A percentile compares a stretch with the other conserved stretches of the same genome.
phyloP scores from a whole-genome alignment of 495 filamentous ascomycete species.

The Usnea hakonensis region DNA sequence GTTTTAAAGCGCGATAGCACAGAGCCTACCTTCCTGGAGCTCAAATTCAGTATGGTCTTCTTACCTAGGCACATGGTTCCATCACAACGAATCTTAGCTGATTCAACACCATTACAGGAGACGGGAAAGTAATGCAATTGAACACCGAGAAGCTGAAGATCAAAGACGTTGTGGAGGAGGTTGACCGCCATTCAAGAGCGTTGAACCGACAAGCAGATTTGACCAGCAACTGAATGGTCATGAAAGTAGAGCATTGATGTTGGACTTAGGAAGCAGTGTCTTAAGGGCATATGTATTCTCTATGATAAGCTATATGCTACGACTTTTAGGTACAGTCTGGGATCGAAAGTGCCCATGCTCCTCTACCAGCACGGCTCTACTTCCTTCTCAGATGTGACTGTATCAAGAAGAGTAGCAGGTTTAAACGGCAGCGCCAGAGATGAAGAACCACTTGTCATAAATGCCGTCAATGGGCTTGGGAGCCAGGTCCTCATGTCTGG shows the following conservation, averaged over 20 bases:
- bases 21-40: slow-evolving; percentile 52
- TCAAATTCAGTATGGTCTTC: slow-evolving; percentile 72
- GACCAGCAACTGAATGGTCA: slow-evolving; percentile 31
- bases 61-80: background rate
- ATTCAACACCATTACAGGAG: slow-evolving; percentile 20
- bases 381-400: background rate
- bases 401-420: background rate
- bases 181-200: slow-evolving; percentile 76
- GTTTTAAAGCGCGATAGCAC: slow-evolving; percentile 57
- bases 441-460: slow-evolving; percentile 99
- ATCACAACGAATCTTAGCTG: background rate
- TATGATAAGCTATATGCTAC: slow-evolving; percentile 6
- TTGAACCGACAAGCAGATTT: slow-evolving; percentile 78
- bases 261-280: background rate
- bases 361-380: background rate
- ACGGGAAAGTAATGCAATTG: slow-evolving; percentile 44
- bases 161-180: slow-evolving; percentile 78
- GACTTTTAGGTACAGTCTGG: background rate
- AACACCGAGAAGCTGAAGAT: slow-evolving; percentile 81
- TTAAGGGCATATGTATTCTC: background rate
- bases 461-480: slow-evolving; percentile 89
- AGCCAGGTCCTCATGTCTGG: slow-evolving; percentile 56
- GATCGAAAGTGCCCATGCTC: background rate
- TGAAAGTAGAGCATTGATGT: background rate
- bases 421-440: slow-evolving; percentile 92